A percentile compares a stretch with the other conserved stretches of the same genome.
These are phyloP conservation scores for Fusarium lateritium DNA, from an alignment of 2,329 filamentous ascomycete species.

Conservation along the genomic window DNA sequence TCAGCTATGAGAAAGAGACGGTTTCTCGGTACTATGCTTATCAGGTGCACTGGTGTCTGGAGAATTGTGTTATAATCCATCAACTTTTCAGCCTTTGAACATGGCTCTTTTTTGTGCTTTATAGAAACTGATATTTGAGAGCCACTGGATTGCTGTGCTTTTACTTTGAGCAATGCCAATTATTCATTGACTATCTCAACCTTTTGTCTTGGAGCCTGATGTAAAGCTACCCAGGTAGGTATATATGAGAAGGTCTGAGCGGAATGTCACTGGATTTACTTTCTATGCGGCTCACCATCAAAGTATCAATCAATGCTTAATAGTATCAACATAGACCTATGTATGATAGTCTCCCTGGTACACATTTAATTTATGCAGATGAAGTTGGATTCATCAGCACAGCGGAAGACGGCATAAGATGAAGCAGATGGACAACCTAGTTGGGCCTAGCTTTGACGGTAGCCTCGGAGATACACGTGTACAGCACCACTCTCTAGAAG, in stretches of 20 bases:
- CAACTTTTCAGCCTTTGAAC: constrained; percentile 33
- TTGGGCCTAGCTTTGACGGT: constrained; percentile 18
- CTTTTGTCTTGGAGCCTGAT: not conserved
- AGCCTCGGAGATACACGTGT: constrained; percentile 36
- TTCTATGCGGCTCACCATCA: not conserved
- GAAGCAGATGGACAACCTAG: not conserved
- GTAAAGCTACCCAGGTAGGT: too few species aligned
- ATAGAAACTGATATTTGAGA: constrained; percentile 32
- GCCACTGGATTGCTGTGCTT: constrained; percentile 9
- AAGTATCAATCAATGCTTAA: too few species aligned
- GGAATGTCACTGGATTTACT: not conserved
- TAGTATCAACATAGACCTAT: not conserved
- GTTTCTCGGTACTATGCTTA: constrained; percentile 39
- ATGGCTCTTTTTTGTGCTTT: constrained; percentile 27
- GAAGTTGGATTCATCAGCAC: not conserved
- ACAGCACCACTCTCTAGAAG: constrained; percentile 6
- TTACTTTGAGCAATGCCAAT: not conserved
- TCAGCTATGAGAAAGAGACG: constrained; percentile 2
- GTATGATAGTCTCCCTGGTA: not conserved
- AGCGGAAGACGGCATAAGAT: not conserved
- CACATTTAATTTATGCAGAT: not conserved
- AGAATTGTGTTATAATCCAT: constrained; percentile 42
- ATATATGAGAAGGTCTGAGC: not conserved
- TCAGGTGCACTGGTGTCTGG: constrained; percentile 46
- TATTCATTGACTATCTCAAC: too few species aligned